Evolutionary conservation across 345 rosid genomes (phyloP), one percentile per base, ranked within the genome.

Genomic region (Murraya paniculata): DNA sequence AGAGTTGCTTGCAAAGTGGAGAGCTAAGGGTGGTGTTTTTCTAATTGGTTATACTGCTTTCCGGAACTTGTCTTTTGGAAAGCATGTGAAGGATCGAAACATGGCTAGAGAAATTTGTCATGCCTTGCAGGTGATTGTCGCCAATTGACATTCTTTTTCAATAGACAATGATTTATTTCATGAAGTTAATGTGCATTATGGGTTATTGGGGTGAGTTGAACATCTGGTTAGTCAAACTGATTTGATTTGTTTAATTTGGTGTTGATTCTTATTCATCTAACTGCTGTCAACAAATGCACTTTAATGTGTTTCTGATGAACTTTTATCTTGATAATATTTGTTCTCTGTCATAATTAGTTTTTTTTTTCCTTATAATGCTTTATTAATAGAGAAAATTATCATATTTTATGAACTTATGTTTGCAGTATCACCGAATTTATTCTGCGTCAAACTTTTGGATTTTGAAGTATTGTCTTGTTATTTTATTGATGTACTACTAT

Each of bases 41-140:
- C 73, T 97, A 78, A 93, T 97, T 79, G 94, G 99, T 82, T 97
- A 97, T 79, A 33, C 93, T 75, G 91, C 98, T 79, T 97, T 97
- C 67, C 89, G 98, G 61, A 94, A 97, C 87, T 87, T 97, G 81
- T 91, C 95, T 74, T 78, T 93, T 85, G 99, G 98, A 81, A 97
- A 86, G 84, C 84, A 92, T 78, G 91, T 88, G 81, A 97, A 93
- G 89, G 98, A 94, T 80, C 82, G 84, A 55, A 83, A 82, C 39
- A 76, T 81, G 84, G 97, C 96, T 71, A 89, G 86, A 88, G 98
- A 91, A 67, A 83, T 97, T 75, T 77, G 89, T 81, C 77, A 11
- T 80, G 97, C 98, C 66, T 86, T 97, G 90, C 97, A 93, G 98
- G 99, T 97, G 75, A 80, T 80, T 58, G 27, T 60, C 45, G 18